Conservation (phyloP, 2,329 filamentous ascomycete species). For the Colletotrichum tofieldiae region DNA sequence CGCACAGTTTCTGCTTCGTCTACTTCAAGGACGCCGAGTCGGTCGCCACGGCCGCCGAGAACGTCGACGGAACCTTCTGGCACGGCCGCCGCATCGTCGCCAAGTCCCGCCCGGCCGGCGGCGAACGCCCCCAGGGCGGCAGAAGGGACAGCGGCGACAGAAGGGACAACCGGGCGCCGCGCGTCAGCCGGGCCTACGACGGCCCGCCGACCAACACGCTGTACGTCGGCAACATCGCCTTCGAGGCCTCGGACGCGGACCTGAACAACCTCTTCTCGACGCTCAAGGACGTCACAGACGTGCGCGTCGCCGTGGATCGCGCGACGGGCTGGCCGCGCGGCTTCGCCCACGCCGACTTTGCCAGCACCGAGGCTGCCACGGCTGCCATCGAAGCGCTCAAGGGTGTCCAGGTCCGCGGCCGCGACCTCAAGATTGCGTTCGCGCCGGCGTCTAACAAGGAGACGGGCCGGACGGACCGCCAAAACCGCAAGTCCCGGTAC, state of each 20-base stretch:
- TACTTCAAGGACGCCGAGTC: constrained; percentile 26
- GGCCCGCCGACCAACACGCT: constrained; percentile 63
- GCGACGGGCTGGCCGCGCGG: constrained; percentile 85
- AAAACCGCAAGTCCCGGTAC: not conserved
- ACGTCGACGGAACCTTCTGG: constrained; percentile 44
- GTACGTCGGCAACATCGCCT: constrained; percentile 90
- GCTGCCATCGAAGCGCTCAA: constrained; percentile 71
- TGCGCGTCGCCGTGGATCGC: constrained; percentile 87
- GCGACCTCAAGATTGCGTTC: constrained; percentile 78
- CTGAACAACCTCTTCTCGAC: constrained; percentile 83
- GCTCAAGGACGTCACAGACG: constrained; percentile 79
- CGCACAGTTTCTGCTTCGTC: constrained; percentile 37
- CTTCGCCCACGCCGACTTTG: constrained; percentile 88
- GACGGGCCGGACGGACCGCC: not conserved
- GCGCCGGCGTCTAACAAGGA: constrained; percentile 50
- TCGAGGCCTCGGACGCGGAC: constrained; percentile 87
- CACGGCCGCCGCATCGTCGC: constrained; percentile 42
- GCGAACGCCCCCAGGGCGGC: not conserved
- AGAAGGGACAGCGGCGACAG: not conserved
- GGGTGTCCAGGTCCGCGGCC: constrained; percentile 74
- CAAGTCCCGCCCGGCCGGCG: not conserved
- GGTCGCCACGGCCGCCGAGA: constrained; percentile 18
- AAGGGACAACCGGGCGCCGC: not conserved
- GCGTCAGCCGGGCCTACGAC: not conserved
- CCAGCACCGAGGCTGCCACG: constrained; percentile 75